Base-by-base conservation (phyloP, 805 yeast species). In the Scheffersomyces ergatensis region DNA sequence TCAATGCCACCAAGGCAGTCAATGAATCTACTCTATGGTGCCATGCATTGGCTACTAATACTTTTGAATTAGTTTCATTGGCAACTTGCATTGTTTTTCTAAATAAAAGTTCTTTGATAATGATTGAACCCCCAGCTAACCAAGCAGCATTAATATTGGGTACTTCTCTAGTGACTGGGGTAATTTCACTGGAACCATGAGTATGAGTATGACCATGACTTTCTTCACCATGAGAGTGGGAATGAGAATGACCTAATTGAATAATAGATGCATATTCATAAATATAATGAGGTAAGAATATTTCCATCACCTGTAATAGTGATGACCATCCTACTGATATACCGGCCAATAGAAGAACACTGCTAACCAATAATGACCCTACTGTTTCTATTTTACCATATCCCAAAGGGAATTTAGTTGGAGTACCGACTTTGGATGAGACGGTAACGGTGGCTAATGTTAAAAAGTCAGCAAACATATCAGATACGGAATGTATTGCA, bases 1-100 rank as follows among this genome's bases (percentile, higher is more conserved):
- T 76, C 16, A 92, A 74, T 0, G 98, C 97, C 6, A 92, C 98
- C 17, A 85, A 72, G 0, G 97, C 88, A 1, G 98, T 95, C 51
- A 93, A 61, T 0, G 96, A 85, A 58, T 93, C 99, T 9, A 92
- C 93, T 47, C 99, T 76, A 58, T 93, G 99, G 61, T 93, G 99
- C 98, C 99, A 93, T 3, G 99, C 99, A 57, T 93, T 93, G 3
- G 99, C 99, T 37, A 88, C 81, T 36, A 93, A 72, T 3, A 93
- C 98, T 47, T 89, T 88, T 0, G 97, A 89, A 56, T 87, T 85
- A 21, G 88, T 77, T 45, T 76, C 70, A 36, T 72, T 70, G 1
- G 97, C 99, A 17, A 93, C 80, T 45, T 80, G 79, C 63, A 83
- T 76, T 0, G 99, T 93, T 11, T 88, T 85, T 43, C 80, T 80